Conservation (phyloP, 495 filamentous ascomycete species). For the Daldinia childiae region DNA sequence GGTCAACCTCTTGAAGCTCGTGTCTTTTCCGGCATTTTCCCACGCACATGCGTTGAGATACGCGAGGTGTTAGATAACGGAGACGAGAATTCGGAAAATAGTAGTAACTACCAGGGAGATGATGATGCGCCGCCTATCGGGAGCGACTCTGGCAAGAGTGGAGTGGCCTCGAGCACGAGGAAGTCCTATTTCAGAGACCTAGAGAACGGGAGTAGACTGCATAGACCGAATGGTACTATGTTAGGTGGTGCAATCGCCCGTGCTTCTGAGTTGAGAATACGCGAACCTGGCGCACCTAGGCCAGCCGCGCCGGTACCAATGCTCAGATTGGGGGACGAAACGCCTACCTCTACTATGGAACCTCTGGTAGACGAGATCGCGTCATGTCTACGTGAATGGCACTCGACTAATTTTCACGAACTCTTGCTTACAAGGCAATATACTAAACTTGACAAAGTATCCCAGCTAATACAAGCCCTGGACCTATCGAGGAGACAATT, state of each 20-base stretch:
- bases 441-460: slow-evolving; percentile 79
- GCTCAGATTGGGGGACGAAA: slow-evolving; percentile 97
- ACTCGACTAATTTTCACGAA: slow-evolving; percentile 95
- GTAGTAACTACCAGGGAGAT: slow-evolving; percentile 45
- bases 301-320: slow-evolving; percentile 94
- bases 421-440: slow-evolving; percentile 86
- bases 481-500: slow-evolving; percentile 88
- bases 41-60: slow-evolving; percentile 85
- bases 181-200: slow-evolving; percentile 34
- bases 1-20: slow-evolving; percentile 93
- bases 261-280: slow-evolving; percentile 32
- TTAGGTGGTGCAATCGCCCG: slow-evolving; percentile 8
- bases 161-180: slow-evolving; percentile 49
- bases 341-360: slow-evolving; percentile 84
- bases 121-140: slow-evolving; percentile 44
- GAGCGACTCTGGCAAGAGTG: slow-evolving; percentile 59
- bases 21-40: slow-evolving; percentile 97
- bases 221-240: slow-evolving; percentile 43
- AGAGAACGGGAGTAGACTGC: slow-evolving; percentile 39
- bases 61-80: slow-evolving; percentile 76
- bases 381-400: slow-evolving; percentile 95
- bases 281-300: slow-evolving; percentile 72
- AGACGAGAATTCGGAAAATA: slow-evolving; percentile 58
- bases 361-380: slow-evolving; percentile 97
- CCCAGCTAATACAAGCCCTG: slow-evolving; percentile 77